Evolutionary conservation across 495 filamentous ascomycete species (phyloP).

Genomic region (Trichoderma gamsii): DNA sequence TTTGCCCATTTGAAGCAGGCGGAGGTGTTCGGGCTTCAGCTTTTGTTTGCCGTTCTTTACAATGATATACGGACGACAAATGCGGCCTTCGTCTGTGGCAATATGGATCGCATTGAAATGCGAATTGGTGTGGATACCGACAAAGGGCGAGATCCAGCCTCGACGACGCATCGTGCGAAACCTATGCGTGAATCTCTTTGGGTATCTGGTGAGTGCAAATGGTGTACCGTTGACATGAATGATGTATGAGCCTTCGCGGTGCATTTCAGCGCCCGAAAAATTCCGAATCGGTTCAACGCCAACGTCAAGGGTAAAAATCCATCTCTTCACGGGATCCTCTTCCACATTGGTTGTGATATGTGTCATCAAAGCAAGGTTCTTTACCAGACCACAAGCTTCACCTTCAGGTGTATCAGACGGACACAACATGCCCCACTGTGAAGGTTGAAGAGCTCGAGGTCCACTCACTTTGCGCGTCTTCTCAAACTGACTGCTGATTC

Average conservation of each 20-base stretch:
- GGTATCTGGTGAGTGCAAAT: constrained; percentile 70
- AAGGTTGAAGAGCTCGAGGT: constrained; percentile 90
- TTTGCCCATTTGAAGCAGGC: constrained; percentile 68
- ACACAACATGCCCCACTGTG: constrained; percentile 96
- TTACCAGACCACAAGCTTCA: constrained; percentile 94
- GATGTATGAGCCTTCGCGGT: constrained; percentile 73
- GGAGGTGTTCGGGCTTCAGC: constrained; percentile 68
- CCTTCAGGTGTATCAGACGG: constrained; percentile 96
- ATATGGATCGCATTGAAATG: constrained; percentile 90
- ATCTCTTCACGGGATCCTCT: constrained; percentile 74
- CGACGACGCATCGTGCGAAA: constrained; percentile 81
- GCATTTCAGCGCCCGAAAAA: constrained; percentile 73
- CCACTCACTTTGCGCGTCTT: constrained; percentile 95
- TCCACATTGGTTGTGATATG: constrained; percentile 96
- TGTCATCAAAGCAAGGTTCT: constrained; percentile 98
- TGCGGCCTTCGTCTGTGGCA: constrained; percentile 91
- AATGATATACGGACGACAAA: constrained; percentile 91
- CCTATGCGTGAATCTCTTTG: constrained; percentile 72
- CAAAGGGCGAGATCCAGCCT: constrained; percentile 86
- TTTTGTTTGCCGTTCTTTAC: constrained; percentile 79
- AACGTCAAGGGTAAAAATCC: constrained; percentile 72
- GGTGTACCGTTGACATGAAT: constrained; percentile 95
- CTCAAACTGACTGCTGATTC: constrained; percentile 96
- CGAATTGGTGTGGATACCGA: constrained; percentile 90
- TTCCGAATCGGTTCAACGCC: constrained; percentile 50